Evolutionary conservation across 305 asterid genomes (phyloP).

Genomic region (Striga hermonthica): DNA sequence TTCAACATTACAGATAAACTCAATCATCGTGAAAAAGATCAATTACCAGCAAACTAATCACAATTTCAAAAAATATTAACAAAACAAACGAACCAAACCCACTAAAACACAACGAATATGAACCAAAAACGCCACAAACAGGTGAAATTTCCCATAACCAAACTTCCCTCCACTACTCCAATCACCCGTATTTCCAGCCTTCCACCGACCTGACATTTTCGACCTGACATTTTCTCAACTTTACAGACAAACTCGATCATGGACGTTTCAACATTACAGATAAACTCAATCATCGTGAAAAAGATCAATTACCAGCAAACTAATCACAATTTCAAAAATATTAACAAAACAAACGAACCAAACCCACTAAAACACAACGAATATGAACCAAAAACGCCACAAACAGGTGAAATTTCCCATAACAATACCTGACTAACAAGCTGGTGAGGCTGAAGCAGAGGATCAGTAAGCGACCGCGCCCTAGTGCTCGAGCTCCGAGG

Average conservation of each 20-base stretch:
- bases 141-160: no score
- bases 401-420: not conserved
- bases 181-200: conserved; percentile 4
- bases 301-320: conserved; percentile 1
- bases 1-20: conserved; percentile 28
- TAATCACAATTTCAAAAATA: not conserved
- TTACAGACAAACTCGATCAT: no score
- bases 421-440: conserved; percentile 70
- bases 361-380: conserved; percentile 9
- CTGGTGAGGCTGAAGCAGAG: conserved; percentile 90
- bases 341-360: conserved; percentile 5
- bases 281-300: conserved; percentile 21
- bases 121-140: not conserved
- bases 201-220: conserved; percentile 32
- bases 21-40: conserved; percentile 22
- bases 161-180: not conserved
- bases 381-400: not conserved
- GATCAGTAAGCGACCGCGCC: conserved; percentile 87
- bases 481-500: conserved; percentile 87
- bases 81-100: conserved; percentile 19
- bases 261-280: conserved; percentile 31
- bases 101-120: not conserved
- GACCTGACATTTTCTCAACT: conserved; percentile 31
- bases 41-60: not conserved
- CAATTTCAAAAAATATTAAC: not conserved